Conservation (phyloP, 305 asterid genomes). For the Fraxinus dipetala region DNA sequence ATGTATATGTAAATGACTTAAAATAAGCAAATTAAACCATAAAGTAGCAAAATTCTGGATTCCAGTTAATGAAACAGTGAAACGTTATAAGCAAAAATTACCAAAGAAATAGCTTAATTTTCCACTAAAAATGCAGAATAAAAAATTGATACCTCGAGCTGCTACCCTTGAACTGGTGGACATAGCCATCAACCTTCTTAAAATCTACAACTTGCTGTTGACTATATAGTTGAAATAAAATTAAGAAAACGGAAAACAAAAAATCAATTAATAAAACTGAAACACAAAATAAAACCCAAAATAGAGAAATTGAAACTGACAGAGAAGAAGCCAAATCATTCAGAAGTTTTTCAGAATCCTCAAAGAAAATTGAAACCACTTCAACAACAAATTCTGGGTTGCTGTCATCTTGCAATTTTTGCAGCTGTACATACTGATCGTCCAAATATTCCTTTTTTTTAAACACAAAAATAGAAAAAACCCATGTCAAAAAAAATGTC, state of each 20-base stretch:
- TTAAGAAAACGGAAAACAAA: not conserved
- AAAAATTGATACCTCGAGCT: conserved; percentile 54
- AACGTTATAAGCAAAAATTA: not conserved
- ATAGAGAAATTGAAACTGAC: conserved; percentile 33
- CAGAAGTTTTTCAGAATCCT: conserved; percentile 68
- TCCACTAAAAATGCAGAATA: not conserved
- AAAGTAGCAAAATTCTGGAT: conserved; percentile 10
- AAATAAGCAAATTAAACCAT: conserved; percentile 9
- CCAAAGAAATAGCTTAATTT: not conserved
- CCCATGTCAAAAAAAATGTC: not conserved
- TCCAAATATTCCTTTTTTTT: conserved; percentile 51
- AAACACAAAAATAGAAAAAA: not conserved
- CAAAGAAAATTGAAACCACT: conserved; percentile 68
- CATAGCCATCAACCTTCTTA: conserved; percentile 73
- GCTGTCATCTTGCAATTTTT: conserved; percentile 74
- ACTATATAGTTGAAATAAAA: conserved; percentile 31
- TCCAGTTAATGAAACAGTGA: conserved; percentile 19
- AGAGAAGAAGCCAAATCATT: conserved; percentile 55
- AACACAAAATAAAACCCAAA: not conserved
- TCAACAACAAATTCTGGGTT: conserved; percentile 70
- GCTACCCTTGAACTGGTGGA: conserved; percentile 81
- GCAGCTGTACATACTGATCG: conserved; percentile 68
- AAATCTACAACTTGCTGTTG: conserved; percentile 68
- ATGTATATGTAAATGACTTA: conserved; percentile 3
- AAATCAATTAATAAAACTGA: conserved; percentile 14